A percentile compares a stretch with the other conserved stretches of the same genome.
Conservation (phyloP, 163 green algal species). For the Prototheca cutis region DNA sequence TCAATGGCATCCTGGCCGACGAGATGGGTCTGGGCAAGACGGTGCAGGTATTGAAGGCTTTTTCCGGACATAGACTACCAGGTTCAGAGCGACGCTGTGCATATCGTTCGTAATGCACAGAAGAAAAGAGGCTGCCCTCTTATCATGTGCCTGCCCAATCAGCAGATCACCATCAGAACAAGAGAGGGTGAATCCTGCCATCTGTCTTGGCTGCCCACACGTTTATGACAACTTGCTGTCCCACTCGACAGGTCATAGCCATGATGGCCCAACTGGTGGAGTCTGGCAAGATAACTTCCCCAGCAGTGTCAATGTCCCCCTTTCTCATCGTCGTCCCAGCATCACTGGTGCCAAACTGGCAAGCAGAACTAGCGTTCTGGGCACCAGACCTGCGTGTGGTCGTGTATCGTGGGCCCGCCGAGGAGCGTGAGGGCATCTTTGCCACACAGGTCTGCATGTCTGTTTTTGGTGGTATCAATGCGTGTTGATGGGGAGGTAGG, state of each 20-base stretch:
- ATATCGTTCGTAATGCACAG: too few species aligned
- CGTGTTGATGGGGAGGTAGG: too few species aligned
- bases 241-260: constrained; percentile 66
- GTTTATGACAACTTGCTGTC: too few species aligned
- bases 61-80: too few species aligned
- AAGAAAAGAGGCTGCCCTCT: too few species aligned
- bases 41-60: constrained; percentile 62
- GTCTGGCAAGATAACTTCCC: too few species aligned
- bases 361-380: constrained; percentile 68
- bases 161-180: neutral
- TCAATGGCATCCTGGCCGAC: constrained; percentile 94
- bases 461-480: too few species aligned
- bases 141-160: neutral
- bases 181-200: neutral
- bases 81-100: too few species aligned
- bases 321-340: constrained; percentile 76
- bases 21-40: constrained; percentile 89
- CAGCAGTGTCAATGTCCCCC: too few species aligned
- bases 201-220: neutral
- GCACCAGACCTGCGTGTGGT: constrained; percentile 45
- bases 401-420: constrained; percentile 17
- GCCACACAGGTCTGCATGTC: too few species aligned
- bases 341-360: constrained; percentile 85
- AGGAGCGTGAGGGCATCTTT: constrained; percentile 11
- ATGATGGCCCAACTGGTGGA: constrained; percentile 69